phyloP scores from a whole-genome alignment of 352 stramenopile species.

The Phytophthora agathidicida region DNA sequence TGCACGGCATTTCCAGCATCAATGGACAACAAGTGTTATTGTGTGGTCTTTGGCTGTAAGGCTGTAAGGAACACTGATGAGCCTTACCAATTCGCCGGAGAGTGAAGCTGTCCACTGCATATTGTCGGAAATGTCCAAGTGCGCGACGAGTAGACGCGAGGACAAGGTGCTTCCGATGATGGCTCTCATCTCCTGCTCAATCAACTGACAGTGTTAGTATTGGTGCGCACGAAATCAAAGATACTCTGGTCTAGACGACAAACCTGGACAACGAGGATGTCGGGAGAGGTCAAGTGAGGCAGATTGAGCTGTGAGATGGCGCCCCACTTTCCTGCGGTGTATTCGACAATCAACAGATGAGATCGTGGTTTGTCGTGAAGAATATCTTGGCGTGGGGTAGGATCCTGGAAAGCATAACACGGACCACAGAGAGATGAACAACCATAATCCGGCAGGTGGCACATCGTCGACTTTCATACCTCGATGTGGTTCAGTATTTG shows the following conservation, averaged over 20 bases:
- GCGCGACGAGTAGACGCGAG: constrained; percentile 37
- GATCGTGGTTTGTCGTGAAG: constrained; percentile 23
- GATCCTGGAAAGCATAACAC: constrained; percentile 14
- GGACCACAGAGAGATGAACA: background rate
- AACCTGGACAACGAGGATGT: constrained; percentile 57
- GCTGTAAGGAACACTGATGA: background rate
- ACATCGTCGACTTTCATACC: constrained; percentile 4
- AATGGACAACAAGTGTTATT: background rate
- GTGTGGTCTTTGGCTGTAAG: background rate
- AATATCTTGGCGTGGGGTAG: background rate
- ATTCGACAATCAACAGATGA: constrained; percentile 32
- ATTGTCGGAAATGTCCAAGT: constrained; percentile 35
- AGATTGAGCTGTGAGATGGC: constrained; percentile 29
- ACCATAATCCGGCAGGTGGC: background rate
- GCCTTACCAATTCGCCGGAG: constrained; percentile 51
- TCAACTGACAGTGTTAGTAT: background rate
- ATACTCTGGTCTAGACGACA: background rate
- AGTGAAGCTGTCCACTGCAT: constrained; percentile 40
- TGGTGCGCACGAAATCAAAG: background rate
- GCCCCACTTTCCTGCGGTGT: constrained; percentile 23
- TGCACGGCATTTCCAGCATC: constrained; percentile 7
- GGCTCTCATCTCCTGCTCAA: constrained; percentile 36
- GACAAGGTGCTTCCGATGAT: constrained; percentile 54
- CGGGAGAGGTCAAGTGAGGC: constrained; percentile 37
- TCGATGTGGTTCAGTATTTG: constrained; percentile 38